Conservation (phyloP, 176 grass and related monocot genomes). For the Dactylis glomerata region DNA sequence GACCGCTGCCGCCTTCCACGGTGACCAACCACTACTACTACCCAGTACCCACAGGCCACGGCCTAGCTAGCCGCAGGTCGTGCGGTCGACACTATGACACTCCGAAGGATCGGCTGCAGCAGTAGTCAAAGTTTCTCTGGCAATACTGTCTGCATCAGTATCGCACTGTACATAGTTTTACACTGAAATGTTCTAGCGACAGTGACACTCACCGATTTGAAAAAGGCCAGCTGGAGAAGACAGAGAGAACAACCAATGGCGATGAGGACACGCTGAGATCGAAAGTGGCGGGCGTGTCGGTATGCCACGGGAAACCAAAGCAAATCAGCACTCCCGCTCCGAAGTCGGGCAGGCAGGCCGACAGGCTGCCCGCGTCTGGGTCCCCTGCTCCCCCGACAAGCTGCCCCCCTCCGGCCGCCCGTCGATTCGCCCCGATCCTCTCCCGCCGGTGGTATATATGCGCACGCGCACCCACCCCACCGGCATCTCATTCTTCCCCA, state of each 20-base stretch:
- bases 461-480: not conserved
- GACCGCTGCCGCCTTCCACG: constrained; percentile 16
- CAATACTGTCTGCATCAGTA: no score
- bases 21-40: not conserved
- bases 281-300: constrained; percentile 48
- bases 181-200: not conserved
- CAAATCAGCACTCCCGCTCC: not conserved
- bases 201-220: not conserved
- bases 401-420: constrained; percentile 22
- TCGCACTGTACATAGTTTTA: no score
- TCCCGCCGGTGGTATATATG: constrained; percentile 24
- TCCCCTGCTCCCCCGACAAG: constrained; percentile 64
- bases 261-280: not conserved
- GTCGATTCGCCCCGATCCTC: constrained; percentile 14
- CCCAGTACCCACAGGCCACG: not conserved
- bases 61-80: no score
- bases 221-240: not conserved
- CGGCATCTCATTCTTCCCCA: constrained; percentile 19
- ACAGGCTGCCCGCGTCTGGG: constrained; percentile 37
- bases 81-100: not conserved
- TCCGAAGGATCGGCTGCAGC: no score
- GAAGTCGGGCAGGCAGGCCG: constrained; percentile 1
- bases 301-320: constrained; percentile 17
- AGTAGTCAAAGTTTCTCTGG: no score
- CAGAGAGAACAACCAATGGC: not conserved